Conservation (phyloP, 2,329 filamentous ascomycete species). For the Shiraia bambusicola region DNA sequence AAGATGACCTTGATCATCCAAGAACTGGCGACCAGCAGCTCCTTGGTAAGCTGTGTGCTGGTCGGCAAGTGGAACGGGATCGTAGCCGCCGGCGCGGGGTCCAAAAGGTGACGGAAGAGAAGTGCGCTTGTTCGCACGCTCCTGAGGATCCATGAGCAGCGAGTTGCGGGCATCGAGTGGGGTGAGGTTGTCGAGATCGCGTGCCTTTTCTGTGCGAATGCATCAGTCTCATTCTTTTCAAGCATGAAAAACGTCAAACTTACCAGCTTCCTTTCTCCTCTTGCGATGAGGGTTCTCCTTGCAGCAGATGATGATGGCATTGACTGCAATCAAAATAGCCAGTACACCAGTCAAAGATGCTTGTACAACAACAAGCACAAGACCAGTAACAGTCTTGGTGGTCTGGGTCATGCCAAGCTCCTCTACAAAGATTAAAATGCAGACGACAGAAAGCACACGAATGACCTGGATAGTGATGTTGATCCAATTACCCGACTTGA, state of each 20-base stretch:
- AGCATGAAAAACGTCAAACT: constrained; percentile 42
- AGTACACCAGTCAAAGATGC: constrained; percentile 78
- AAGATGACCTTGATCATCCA: constrained; percentile 33
- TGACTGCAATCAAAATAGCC: constrained; percentile 84
- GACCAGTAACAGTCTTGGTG: constrained; percentile 88
- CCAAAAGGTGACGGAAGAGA: constrained; percentile 35
- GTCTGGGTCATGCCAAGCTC: constrained; percentile 87
- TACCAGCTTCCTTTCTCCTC: constrained; percentile 86
- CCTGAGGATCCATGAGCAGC: constrained; percentile 68
- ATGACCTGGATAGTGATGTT: constrained; percentile 90
- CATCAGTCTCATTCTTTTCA: constrained; percentile 32
- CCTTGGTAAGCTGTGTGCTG: constrained; percentile 35
- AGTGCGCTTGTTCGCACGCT: constrained; percentile 45
- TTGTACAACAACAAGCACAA: constrained; percentile 92
- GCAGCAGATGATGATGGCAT: constrained; percentile 79
- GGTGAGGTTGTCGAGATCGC: constrained; percentile 79
- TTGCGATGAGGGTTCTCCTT: constrained; percentile 88
- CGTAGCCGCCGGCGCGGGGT: constrained; percentile 36
- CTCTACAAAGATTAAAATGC: constrained; percentile 91
- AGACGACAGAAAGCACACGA: constrained; percentile 82
- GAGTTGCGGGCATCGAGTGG: constrained; percentile 85
- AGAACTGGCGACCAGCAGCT: constrained; percentile 23
- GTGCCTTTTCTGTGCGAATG: constrained; percentile 65
- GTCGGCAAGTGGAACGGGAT: constrained; percentile 40
- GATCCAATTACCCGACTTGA: constrained; percentile 85